These are phyloP conservation scores for Hemisphaericaspora xylofermentans DNA, from an alignment of 1,139 yeast genomes.

Conservation along the genomic window DNA sequence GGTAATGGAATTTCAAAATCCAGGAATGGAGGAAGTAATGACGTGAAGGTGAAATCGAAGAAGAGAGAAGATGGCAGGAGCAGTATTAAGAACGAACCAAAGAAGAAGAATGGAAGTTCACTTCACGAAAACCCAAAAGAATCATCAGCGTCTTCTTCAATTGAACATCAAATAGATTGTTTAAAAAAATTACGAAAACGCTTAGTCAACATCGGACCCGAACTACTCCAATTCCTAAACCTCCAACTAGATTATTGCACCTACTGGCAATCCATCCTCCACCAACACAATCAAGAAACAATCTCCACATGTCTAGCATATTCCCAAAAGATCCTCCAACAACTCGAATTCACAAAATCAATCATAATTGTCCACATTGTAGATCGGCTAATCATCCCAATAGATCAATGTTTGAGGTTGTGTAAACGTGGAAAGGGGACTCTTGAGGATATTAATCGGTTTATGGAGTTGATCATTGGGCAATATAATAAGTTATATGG, in stretches of 20 bases:
- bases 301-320: slow-evolving; percentile 11
- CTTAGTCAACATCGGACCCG: slow-evolving; percentile 12
- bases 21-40: neutral
- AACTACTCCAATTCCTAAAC: slow-evolving; percentile 12
- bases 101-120: no score
- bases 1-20: neutral
- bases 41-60: neutral
- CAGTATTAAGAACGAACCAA: neutral
- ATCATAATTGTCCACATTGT: slow-evolving; percentile 12
- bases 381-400: slow-evolving; percentile 12
- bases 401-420: slow-evolving; percentile 13
- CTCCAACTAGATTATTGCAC: slow-evolving; percentile 13
- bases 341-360: slow-evolving; percentile 12
- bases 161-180: slow-evolving; percentile 12
- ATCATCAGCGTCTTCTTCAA: neutral
- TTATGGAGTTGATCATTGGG: slow-evolving; percentile 14
- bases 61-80: neutral
- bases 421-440: slow-evolving; percentile 9
- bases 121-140: neutral
- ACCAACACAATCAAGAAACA: slow-evolving; percentile 3
- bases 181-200: slow-evolving; percentile 9
- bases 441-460: slow-evolving; percentile 8
- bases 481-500: slow-evolving; percentile 15
- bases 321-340: slow-evolving; percentile 10
- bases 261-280: slow-evolving; percentile 11